phyloP scores from a whole-genome alignment of 2,329 filamentous ascomycete species.

The Neopestalotiopsis sp. region DNA sequence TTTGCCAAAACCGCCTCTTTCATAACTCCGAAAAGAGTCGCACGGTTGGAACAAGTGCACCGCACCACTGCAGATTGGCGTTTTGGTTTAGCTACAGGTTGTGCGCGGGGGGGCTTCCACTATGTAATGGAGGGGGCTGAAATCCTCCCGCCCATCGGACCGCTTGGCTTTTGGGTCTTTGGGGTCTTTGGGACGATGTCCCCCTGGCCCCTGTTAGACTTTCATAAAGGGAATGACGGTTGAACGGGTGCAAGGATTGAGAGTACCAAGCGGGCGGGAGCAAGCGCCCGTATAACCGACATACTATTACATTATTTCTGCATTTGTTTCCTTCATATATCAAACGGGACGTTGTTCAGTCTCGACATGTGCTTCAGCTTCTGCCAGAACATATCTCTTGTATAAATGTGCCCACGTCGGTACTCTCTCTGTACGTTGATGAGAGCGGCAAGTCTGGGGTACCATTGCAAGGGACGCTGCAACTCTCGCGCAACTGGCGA shows the following conservation, averaged over 20 bases:
- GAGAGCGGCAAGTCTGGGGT: background rate
- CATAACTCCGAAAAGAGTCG: background rate
- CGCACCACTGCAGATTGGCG: background rate
- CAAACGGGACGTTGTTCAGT: background rate
- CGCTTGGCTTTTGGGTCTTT: background rate
- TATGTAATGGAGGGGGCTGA: background rate
- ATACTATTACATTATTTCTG: conserved; percentile 4
- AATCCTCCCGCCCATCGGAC: conserved; percentile 12
- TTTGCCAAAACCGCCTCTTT: background rate
- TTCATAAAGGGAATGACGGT: conserved; percentile 14
- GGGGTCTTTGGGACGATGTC: background rate
- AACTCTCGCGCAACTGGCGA: background rate
- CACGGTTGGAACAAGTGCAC: background rate
- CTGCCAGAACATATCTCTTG: background rate
- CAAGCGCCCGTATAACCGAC: conserved; percentile 17
- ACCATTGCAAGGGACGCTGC: background rate
- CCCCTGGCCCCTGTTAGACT: conserved; percentile 14
- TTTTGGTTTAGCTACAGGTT: background rate
- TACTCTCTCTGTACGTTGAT: background rate
- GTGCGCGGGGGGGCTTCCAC: background rate
- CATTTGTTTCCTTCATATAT: background rate
- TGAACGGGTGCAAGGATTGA: conserved; percentile 6
- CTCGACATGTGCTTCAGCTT: background rate
- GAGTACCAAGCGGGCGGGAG: conserved; percentile 10
- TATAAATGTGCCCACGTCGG: too few relatives aligned